These are phyloP conservation scores for Hypoxylon cercidicola DNA, from an alignment of 495 filamentous ascomycete species.

Conservation along the genomic window DNA sequence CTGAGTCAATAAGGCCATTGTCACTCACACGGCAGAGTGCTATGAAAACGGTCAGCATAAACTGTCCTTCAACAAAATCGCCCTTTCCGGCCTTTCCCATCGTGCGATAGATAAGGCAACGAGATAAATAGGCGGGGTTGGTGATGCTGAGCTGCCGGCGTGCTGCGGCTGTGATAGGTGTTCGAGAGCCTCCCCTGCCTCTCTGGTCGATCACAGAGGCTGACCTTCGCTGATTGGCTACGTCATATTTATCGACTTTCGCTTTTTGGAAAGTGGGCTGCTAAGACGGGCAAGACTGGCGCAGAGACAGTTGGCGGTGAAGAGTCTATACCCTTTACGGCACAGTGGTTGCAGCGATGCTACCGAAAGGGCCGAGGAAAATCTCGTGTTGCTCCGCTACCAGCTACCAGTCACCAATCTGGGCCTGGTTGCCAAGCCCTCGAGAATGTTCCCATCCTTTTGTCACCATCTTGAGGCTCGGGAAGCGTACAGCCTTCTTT, in stretches of 20 bases:
- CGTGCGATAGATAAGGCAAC: constrained; percentile 43
- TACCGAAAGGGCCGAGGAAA: constrained; percentile 44
- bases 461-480: background rate
- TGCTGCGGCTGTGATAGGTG: constrained; percentile 33
- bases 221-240: constrained; percentile 34
- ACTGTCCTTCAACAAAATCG: constrained; percentile 31
- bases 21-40: constrained; percentile 27
- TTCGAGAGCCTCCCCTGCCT: constrained; percentile 35
- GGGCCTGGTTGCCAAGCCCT: constrained; percentile 28
- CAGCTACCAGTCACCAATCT: constrained; percentile 29
- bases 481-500: background rate
- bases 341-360: constrained; percentile 27
- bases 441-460: constrained; percentile 9
- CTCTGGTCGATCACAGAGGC: constrained; percentile 33
- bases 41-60: constrained; percentile 19
- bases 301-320: constrained; percentile 32
- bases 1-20: constrained; percentile 19
- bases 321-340: constrained; percentile 29
- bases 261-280: constrained; percentile 39
- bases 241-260: constrained; percentile 46
- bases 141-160: constrained; percentile 11
- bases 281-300: background rate
- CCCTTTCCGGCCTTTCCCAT: constrained; percentile 20
- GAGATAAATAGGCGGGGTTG: constrained; percentile 37
- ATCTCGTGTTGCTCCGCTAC: constrained; percentile 47